These are phyloP conservation scores for Cladosporium colombiae DNA, from an alignment of 2,329 filamentous ascomycete genomes.

Conservation along the genomic window DNA sequence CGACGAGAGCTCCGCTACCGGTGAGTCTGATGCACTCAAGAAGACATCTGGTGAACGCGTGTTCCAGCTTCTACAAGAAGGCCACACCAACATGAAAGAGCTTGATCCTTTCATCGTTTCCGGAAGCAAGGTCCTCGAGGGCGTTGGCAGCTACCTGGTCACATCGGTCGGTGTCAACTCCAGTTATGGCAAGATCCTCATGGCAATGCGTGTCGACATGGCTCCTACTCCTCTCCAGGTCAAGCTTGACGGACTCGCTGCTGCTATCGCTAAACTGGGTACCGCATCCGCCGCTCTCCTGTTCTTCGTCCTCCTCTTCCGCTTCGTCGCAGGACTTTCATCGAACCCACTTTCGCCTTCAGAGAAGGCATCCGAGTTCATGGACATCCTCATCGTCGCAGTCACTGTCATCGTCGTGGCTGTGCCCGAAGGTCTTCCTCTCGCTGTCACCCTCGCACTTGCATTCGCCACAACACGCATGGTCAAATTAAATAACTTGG, in stretches of 20 bases:
- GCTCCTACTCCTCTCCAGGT: slow-evolving; percentile 77
- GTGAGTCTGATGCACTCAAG: slow-evolving; percentile 71
- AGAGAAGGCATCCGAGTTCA: slow-evolving; percentile 72
- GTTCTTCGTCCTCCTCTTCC: slow-evolving; percentile 83
- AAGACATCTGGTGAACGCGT: slow-evolving; percentile 69
- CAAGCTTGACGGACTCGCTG: slow-evolving; percentile 76
- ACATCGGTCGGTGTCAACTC: slow-evolving; percentile 74
- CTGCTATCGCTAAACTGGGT: slow-evolving; percentile 74
- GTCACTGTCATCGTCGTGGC: slow-evolving; percentile 69
- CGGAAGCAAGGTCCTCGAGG: slow-evolving; percentile 75
- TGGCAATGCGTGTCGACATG: slow-evolving; percentile 75
- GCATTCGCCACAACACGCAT: slow-evolving; percentile 69
- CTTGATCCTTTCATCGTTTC: slow-evolving; percentile 86
- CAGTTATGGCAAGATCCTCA: slow-evolving; percentile 74
- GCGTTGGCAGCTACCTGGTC: slow-evolving; percentile 73
- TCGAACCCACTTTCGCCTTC: slow-evolving; percentile 58
- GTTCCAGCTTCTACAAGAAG: slow-evolving; percentile 62
- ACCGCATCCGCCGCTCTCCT: slow-evolving; percentile 75
- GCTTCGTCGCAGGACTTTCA: slow-evolving; percentile 72
- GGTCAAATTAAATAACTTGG: slow-evolving; percentile 69
- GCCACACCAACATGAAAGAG: slow-evolving; percentile 61
- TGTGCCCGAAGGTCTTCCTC: slow-evolving; percentile 66
- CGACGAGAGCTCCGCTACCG: slow-evolving; percentile 75
- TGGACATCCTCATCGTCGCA: slow-evolving; percentile 64
- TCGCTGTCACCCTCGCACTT: slow-evolving; percentile 68